Base-by-base conservation (phyloP, 176 grass and related monocot genomes). In the Hyparrhenia diplandra region DNA sequence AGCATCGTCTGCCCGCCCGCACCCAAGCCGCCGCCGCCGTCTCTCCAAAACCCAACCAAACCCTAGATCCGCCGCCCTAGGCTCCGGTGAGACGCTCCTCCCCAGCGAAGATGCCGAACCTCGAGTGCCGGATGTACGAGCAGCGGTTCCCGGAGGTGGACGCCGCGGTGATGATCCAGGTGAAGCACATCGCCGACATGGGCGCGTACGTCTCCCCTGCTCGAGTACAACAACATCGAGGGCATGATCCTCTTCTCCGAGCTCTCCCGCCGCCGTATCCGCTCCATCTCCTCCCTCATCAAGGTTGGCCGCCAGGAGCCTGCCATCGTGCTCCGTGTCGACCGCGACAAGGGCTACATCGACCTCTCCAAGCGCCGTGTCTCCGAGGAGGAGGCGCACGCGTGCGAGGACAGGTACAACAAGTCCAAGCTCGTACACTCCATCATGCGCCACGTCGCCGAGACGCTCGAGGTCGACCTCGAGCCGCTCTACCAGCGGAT, bases 161-260 rank as follows among this genome's bases (percentile, higher is more conserved):
- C 83, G 90, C 92, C 77, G 88, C 94, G 58, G 94, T 97, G 73
- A 97, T 97, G 90, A 97, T 97, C 54, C 94, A 97, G 94, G 94
- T 97, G 69, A 97, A 97, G 85, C 87, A 94, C 91, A 97, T 97
- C 85, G 91, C 94, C 13, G 91, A 94, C 84, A 94, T 92, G 91
- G 94, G 94, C 10, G 94, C 94, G 41, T 97, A 97, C 87, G n/a
- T n/a, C n/a, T n/a, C 92, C 91, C 6, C 89, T 97, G 35, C 84
- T 97, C 30, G 94, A 97, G 89, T 97, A 91, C 87, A 97, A 97
- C 82, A 97, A 97, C 89, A 94, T 97, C 76, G 94, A 97, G n/a
- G 94, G 94, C 57, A 97, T 97, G 91, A 97, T 97, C 70, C 94
- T 97, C 80, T 97, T 97, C 91, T 91, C n/a, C 43, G 94, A 94